Evolutionary conservation across 2,329 filamentous ascomycete genomes (phyloP), one percentile per base, ranked within the genome.

Genomic region (Nemania sp.): DNA sequence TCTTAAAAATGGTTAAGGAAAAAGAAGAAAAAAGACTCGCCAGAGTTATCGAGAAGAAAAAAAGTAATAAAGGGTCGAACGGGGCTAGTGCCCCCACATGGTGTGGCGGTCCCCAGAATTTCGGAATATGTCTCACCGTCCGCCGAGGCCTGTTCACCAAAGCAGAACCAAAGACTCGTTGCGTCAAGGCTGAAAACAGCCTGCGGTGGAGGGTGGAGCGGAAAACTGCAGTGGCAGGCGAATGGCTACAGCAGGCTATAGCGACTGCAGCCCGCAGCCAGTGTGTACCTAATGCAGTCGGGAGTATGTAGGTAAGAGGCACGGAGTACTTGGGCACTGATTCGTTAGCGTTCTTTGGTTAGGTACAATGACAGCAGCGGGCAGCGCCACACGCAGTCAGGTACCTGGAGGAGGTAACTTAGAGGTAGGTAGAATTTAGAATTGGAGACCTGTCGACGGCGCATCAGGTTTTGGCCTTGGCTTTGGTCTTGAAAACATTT

Each of bases 1-100:
- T 85, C 82, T 83, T 81, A 71, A 62, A 66, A 67, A 70, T 68
- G 62, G 69, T 22, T 73, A 29, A 67, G 73, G 72, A 75, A 73
- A 70, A 73, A 73, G 72, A 75, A 74, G 68, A 73, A 71, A 68
- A 63, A 61, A 60, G 27, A 0, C 47, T 5, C 32, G 52, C 22
- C n/a, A 3, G n/a, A n/a, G n/a, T n/a, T n/a, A 52, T 20, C 35
- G 47, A 47, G 66, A 68, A 58, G 43, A 66, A 64, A 66, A 76
- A 74, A 74, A 54, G 53, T 29, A 27, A 59, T 13, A 61, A 54
- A 47, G 27, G 59, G 55, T 26, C 51, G 27, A 51, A 10, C 59
- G 15, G 15, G 10, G 7, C 6, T 15, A n/a, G 27, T 1, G 41
- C 41, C 60, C 59, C 52, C 52, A 54, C 52, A n/a, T 22, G 11